Percentiles rank a stretch among this genome's conserved stretches.
These are phyloP conservation scores for Astragalus membranaceus DNA, from an alignment of 306 rosid species.

Conservation along the genomic window DNA sequence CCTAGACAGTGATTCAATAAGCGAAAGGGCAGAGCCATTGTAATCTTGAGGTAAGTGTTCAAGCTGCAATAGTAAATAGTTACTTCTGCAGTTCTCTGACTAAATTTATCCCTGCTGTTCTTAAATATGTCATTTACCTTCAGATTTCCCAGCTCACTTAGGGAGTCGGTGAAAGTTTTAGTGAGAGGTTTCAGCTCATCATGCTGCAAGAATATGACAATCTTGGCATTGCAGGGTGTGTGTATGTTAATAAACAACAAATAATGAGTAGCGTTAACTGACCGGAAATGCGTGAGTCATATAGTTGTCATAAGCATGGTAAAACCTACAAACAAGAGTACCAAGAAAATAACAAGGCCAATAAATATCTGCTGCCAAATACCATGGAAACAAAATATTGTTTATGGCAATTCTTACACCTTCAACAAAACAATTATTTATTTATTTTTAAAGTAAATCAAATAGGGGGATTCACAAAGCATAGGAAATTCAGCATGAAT, in stretches of 20 bases:
- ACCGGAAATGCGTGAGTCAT: slow-evolving; percentile 95
- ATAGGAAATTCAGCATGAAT: neutral
- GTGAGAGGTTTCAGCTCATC: slow-evolving; percentile 93
- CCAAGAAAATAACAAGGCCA: neutral
- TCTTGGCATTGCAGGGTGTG: neutral
- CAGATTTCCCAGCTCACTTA: slow-evolving; percentile 89
- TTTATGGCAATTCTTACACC: neutral
- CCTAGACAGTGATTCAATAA: slow-evolving; percentile 92
- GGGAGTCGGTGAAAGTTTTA: slow-evolving; percentile 77
- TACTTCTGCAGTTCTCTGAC: slow-evolving; percentile 14
- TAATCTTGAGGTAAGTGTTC: slow-evolving; percentile 77
- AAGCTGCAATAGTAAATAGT: slow-evolving; percentile 56
- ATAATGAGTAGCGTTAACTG: slow-evolving; percentile 20
- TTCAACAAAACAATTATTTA: neutral
- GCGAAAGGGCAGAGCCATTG: slow-evolving; percentile 86
- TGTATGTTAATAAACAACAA: slow-evolving; percentile 4
- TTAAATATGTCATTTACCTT: slow-evolving; percentile 37
- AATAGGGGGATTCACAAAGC: neutral
- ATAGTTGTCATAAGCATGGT: slow-evolving; percentile 92
- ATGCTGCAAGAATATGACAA: slow-evolving; percentile 52
- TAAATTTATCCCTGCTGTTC: neutral
- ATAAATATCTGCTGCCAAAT: slow-evolving; percentile 6
- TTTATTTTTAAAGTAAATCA: neutral
- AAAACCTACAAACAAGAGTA: slow-evolving; percentile 54
- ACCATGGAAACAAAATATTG: neutral